Conservation (phyloP, 2,329 filamentous ascomycete genomes). For the Xylariomycetidae sp. region DNA sequence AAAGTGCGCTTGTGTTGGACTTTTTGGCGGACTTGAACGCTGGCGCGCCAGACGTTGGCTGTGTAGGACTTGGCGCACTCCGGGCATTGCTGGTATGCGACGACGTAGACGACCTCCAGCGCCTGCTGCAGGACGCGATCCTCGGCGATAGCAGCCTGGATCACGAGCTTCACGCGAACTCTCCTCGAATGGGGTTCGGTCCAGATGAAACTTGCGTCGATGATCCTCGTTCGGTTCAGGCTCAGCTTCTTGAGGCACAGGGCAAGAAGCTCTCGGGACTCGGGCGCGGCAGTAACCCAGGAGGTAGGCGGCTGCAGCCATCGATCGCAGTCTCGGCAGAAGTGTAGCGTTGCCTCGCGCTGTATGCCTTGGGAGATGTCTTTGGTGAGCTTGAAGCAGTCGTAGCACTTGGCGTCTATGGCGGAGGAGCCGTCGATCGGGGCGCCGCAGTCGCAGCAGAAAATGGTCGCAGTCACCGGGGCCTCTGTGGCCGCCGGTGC, state of each 20-base stretch:
- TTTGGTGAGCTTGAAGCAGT: slow-evolving; percentile 90
- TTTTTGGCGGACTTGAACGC: slow-evolving; percentile 93
- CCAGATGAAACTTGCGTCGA: slow-evolving; percentile 96
- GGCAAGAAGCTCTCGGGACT: slow-evolving; percentile 88
- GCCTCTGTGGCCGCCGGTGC: slow-evolving; percentile 17
- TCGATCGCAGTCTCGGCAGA: slow-evolving; percentile 48
- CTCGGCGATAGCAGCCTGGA: slow-evolving; percentile 64
- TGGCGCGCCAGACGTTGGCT: slow-evolving; percentile 89
- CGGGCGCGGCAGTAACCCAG: slow-evolving; percentile 79
- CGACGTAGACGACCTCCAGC: slow-evolving; percentile 90
- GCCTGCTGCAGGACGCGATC: slow-evolving; percentile 76
- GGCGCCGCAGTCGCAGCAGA: slow-evolving; percentile 96
- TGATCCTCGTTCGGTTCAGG: slow-evolving; percentile 83
- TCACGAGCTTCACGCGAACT: slow-evolving; percentile 90
- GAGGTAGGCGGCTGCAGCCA: slow-evolving; percentile 54
- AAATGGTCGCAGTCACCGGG: slow-evolving; percentile 47
- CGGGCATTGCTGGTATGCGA: slow-evolving; percentile 87
- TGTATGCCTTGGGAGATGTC: slow-evolving; percentile 91
- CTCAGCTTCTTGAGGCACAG: slow-evolving; percentile 84
- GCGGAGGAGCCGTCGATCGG: slow-evolving; percentile 87
- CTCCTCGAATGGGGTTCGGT: slow-evolving; percentile 93
- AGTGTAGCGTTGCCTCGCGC: slow-evolving; percentile 82
- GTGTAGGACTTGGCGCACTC: slow-evolving; percentile 96
- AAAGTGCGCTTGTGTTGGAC: slow-evolving; percentile 85
- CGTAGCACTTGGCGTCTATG: slow-evolving; percentile 84